phyloP scores from a whole-genome alignment of 352 stramenopile genomes.

The Phytophthora foliorum region DNA sequence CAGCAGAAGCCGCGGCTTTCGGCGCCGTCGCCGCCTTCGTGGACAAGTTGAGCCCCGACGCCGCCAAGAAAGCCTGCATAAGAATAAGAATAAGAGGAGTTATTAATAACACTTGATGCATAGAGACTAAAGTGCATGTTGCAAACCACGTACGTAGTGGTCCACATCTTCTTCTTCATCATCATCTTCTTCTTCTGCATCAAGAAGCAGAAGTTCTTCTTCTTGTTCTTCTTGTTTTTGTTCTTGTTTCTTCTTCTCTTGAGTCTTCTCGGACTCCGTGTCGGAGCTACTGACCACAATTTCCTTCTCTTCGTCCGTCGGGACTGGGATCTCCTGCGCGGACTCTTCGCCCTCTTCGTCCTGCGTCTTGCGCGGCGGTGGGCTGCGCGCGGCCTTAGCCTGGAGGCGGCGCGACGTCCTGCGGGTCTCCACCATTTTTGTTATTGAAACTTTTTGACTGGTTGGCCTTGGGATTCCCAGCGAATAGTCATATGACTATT shows the following conservation, averaged over 20 bases:
- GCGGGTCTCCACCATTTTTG: constrained; percentile 71
- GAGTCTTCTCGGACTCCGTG: constrained; percentile 15
- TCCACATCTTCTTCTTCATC: constrained; percentile 54
- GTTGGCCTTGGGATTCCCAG: too few relatives aligned
- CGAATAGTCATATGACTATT: too few relatives aligned
- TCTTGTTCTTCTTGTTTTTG: constrained; percentile 47
- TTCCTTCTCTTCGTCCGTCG: constrained; percentile 20
- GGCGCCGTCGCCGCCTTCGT: not conserved
- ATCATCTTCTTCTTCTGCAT: constrained; percentile 53
- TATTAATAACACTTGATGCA: not conserved
- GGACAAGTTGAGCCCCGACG: constrained; percentile 55
- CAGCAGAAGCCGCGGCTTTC: not conserved
- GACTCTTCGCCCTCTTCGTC: constrained; percentile 23
- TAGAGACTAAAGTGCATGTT: not conserved
- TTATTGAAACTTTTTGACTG: constrained; percentile 25
- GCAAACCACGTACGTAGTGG: constrained; percentile 53
- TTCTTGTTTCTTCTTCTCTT: constrained; percentile 7
- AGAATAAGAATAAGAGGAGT: constrained; percentile 7
- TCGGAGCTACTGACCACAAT: constrained; percentile 11
- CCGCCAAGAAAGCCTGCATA: constrained; percentile 53
- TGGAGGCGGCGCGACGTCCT: constrained; percentile 69
- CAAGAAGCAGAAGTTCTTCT: constrained; percentile 58
- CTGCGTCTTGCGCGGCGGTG: constrained; percentile 28
- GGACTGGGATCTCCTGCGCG: constrained; percentile 34
- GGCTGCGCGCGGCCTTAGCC: constrained; percentile 36